phyloP scores from a whole-genome alignment of 176 grass and related monocot genomes.

The Eragrostis curvula region DNA sequence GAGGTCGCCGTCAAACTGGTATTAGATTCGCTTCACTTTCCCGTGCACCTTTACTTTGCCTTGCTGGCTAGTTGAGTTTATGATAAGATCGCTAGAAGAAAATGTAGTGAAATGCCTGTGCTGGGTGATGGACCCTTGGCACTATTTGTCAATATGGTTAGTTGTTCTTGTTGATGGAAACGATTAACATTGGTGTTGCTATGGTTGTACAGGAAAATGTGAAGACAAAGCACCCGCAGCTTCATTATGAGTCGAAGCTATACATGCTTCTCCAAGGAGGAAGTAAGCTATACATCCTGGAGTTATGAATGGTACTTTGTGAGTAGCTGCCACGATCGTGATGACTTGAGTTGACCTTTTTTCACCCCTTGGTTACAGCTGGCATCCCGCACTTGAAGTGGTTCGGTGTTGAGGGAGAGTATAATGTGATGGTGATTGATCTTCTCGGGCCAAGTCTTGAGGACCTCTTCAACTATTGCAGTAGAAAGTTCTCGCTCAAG shows the following conservation, averaged over 20 bases:
- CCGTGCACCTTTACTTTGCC: background rate
- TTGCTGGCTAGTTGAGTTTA: background rate
- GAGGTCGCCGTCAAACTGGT: constrained; percentile 83
- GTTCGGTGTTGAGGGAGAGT: constrained; percentile 82
- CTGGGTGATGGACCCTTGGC: background rate
- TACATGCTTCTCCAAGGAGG: constrained; percentile 81
- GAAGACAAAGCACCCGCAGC: constrained; percentile 83
- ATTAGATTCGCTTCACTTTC: constrained; percentile 28
- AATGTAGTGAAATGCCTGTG: constrained; percentile 5
- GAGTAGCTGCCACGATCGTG: background rate
- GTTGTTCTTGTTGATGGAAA: background rate
- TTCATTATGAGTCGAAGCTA: constrained; percentile 81
- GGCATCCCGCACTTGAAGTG: constrained; percentile 80
- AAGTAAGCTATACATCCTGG: constrained; percentile 58
- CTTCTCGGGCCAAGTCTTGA: constrained; percentile 81
- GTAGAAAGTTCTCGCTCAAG: constrained; percentile 76
- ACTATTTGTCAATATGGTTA: constrained; percentile 1
- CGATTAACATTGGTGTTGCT: background rate
- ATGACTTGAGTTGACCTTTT: constrained; percentile 13
- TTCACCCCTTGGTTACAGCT: constrained; percentile 40
- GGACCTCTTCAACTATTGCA: constrained; percentile 87
- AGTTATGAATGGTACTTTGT: constrained; percentile 17
- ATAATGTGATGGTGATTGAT: constrained; percentile 91
- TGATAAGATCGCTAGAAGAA: background rate
- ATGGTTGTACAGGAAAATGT: constrained; percentile 62